Percentiles rank a stretch among this genome's conserved stretches.
Evolutionary conservation across 257 asterid genomes (phyloP).

Genomic region (Solanum dulcamara): DNA sequence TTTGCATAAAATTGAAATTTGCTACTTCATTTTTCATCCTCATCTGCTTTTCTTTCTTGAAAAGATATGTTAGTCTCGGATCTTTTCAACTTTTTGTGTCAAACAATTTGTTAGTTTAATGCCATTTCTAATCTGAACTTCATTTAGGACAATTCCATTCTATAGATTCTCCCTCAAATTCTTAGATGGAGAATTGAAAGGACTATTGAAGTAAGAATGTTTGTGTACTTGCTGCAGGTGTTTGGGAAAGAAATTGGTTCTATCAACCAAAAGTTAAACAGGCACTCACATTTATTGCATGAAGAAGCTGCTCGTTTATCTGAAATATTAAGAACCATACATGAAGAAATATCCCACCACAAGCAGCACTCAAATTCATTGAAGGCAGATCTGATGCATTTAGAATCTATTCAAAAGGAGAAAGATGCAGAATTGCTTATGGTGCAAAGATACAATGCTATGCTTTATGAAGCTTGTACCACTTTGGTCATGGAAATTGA

Average conservation of each 20-base stretch:
- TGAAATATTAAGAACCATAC: constrained; percentile 36
- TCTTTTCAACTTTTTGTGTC: not conserved
- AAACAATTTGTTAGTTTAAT: not conserved
- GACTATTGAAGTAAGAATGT: not conserved
- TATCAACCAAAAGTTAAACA: constrained; percentile 42
- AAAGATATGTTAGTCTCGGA: not conserved
- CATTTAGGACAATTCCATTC: not conserved
- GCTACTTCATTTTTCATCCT: not conserved
- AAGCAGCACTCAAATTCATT: constrained; percentile 42
- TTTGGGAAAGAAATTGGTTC: constrained; percentile 39
- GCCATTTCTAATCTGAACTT: not conserved
- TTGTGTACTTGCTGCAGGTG: constrained; percentile 38
- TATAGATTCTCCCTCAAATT: not conserved
- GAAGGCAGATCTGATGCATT: constrained; percentile 33
- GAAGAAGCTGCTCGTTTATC: constrained; percentile 48
- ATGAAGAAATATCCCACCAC: constrained; percentile 36
- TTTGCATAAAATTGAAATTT: not conserved
- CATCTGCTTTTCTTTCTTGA: not conserved
- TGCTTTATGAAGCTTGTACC: constrained; percentile 55
- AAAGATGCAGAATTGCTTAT: constrained; percentile 53
- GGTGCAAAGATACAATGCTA: constrained; percentile 33
- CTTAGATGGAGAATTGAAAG: not conserved
- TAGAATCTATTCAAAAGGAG: constrained; percentile 44
- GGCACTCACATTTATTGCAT: constrained; percentile 38
- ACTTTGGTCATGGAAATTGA: constrained; percentile 51